Base-by-base conservation (phyloP, 2,329 filamentous ascomycete species). In the Coniosporium uncinatum region DNA sequence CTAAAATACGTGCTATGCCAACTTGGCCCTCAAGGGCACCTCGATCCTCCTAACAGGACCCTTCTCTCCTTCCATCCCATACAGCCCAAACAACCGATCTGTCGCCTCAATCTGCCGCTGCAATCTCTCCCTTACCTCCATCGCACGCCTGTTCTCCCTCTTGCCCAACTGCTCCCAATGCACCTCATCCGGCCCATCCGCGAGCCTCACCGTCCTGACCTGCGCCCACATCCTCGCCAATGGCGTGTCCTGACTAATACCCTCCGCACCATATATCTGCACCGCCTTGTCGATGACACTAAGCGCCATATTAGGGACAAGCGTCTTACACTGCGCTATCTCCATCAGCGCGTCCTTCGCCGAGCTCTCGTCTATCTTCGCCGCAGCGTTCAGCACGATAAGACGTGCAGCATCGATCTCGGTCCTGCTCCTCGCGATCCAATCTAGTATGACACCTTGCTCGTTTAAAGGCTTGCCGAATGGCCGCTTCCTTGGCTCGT, bases 371-470 rank as follows among this genome's bases (percentile, higher is more conserved):
- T 98, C 93, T 70, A 98, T 96, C 69, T 88, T 88, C 64, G 94
- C 85, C 45, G 93, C 93, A 1, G 93, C 93, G 66, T 97, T 96
- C 49, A 96, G 81, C 5, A 97, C 91, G 31, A 93, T 68, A 11
- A 98, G 77, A 24, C 93, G 85, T 0, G 91, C 88, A 1, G 90
- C 81, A 62, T 97, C 91, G 56, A 97, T 95, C 59, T 97, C 91
- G 52, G 97, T 83, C 20, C 93, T 83, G 1, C 88, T 91, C 57
- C 83, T 86, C 33, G 93, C 93, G 29, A 97, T 88, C 78, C 93
- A 95, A 61, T 96, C 88, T 32, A 97, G 79, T 65, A 96, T 91
- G 22, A 96, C 87, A 53, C 91, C 93, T 67, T 98, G 93, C 60
- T 95, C 81, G 57, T 80, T 78, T 31, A 98, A 78, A 44, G 82